These are phyloP conservation scores for Piper betle DNA, from an alignment of 164 flowering plant genomes.

Conservation along the genomic window DNA sequence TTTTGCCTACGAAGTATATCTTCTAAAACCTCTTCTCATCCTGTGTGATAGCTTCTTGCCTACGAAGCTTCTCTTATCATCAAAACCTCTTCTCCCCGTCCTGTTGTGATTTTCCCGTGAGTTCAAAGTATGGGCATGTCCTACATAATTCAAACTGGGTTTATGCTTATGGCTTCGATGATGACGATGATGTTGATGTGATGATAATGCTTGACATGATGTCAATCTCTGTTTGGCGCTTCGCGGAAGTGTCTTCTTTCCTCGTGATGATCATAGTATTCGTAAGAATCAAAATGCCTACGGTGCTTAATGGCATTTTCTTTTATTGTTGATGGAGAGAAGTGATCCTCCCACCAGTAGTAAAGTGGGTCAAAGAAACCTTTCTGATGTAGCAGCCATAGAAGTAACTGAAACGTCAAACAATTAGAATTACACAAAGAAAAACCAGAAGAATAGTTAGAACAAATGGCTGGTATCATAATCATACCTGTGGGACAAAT, in stretches of 20 bases:
- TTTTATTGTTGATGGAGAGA: conserved; percentile 11
- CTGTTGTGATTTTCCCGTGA: conserved; percentile 1
- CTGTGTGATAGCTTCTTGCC: no score
- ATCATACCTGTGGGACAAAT: conserved; percentile 63
- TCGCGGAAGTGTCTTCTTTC: conserved; percentile 17
- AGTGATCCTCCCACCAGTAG: conserved; percentile 84
- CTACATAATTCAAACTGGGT: conserved; percentile 8
- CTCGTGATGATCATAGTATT: not conserved
- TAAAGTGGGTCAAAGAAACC: conserved; percentile 76
- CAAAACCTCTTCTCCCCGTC: conserved; percentile 11
- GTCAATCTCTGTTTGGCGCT: not conserved
- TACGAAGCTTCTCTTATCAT: conserved; percentile 11
- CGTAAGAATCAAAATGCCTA: conserved; percentile 12
- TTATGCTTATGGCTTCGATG: conserved; percentile 45
- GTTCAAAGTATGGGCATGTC: conserved; percentile 6
- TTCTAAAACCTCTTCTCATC: conserved; percentile 11
- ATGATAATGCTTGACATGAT: conserved; percentile 17
- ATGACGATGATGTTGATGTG: conserved; percentile 45
- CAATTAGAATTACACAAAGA: not conserved
- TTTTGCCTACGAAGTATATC: conserved; percentile 3
- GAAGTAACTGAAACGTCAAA: conserved; percentile 47
- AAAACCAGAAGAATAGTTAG: not conserved
- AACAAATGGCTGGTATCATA: not conserved
- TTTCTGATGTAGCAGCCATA: conserved; percentile 85
- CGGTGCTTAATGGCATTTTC: conserved; percentile 11